These are phyloP conservation scores for Trichoderma sp. DNA, from an alignment of 2,329 filamentous ascomycete species.

Conservation along the genomic window DNA sequence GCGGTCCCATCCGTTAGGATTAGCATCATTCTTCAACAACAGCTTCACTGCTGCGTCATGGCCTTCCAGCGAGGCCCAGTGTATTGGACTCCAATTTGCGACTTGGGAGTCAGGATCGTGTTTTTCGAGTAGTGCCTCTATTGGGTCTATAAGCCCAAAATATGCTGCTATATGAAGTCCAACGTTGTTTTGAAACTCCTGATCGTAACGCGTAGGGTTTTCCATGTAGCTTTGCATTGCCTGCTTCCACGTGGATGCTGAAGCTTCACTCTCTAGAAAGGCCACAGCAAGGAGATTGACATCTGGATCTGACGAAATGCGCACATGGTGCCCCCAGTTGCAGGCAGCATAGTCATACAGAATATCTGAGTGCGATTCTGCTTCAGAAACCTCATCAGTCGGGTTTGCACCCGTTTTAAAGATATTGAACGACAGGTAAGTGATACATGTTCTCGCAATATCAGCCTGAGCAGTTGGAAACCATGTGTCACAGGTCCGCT, in stretches of 20 bases:
- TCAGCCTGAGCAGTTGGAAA: background rate
- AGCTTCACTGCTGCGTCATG: background rate
- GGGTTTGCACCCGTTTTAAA: background rate
- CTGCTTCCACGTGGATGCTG: background rate
- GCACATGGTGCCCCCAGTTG: background rate
- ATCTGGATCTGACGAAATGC: background rate
- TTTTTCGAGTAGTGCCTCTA: background rate
- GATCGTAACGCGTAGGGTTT: fast-evolving
- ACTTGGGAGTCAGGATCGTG: background rate
- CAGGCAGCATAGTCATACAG: background rate
- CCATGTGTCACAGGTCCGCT: background rate
- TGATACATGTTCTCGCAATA: background rate
- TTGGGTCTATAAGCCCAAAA: background rate
- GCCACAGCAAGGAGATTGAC: background rate
- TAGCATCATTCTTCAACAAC: background rate
- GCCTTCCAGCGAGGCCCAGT: background rate
- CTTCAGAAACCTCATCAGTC: background rate
- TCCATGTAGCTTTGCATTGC: background rate
- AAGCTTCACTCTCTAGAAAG: background rate
- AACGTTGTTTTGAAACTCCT: background rate
- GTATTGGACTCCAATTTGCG: fast-evolving
- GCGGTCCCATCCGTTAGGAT: background rate
- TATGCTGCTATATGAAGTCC: background rate
- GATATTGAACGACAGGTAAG: background rate
- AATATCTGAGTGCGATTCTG: background rate